A percentile compares a stretch with the other conserved stretches of the same genome.
phyloP scores from a whole-genome alignment of 768 basidiomycete genomes.

The Ramaria sp. region DNA sequence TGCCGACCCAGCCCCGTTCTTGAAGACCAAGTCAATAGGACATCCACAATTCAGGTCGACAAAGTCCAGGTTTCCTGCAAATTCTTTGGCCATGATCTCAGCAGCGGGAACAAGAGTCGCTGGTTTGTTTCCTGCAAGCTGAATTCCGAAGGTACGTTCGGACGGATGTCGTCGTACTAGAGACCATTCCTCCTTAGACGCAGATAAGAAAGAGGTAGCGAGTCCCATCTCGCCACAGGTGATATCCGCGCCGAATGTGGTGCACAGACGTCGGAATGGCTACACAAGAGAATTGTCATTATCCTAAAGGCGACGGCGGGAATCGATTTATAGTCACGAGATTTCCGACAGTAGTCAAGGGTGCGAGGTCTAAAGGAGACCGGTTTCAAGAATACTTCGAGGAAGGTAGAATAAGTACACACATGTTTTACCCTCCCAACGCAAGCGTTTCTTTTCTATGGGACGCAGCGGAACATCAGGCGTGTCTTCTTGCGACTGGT shows the following conservation, averaged over 20 bases:
- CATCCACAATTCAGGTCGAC: conserved; percentile 96
- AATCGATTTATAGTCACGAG: conserved; percentile 36
- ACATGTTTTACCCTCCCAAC: conserved; percentile 88
- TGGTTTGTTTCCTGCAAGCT: conserved; percentile 86
- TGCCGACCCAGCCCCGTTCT: conserved; percentile 81
- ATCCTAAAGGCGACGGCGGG: background rate
- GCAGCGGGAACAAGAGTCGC: conserved; percentile 67
- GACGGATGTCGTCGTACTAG: conserved; percentile 81
- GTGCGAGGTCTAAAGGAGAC: conserved; percentile 43
- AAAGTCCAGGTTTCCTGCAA: conserved; percentile 64
- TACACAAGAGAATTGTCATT: conserved; percentile 19
- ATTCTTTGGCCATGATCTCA: conserved; percentile 67
- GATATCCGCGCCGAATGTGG: conserved; percentile 82
- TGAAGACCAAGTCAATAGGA: conserved; percentile 94
- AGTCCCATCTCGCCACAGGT: conserved; percentile 97
- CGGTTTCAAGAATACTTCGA: conserved; percentile 13
- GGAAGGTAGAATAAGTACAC: conserved; percentile 24
- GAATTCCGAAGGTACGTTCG: conserved; percentile 82
- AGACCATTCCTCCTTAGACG: conserved; percentile 93
- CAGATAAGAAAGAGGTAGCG: conserved; percentile 79
- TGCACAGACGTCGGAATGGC: conserved; percentile 90
- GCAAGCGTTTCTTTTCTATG: conserved; percentile 74
- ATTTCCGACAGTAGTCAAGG: conserved; percentile 93
- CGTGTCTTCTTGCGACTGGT: conserved; percentile 34
- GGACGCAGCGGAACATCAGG: conserved; percentile 65